phyloP scores from a whole-genome alignment of 139 green algal genomes.

The Picocystis salinarum region DNA sequence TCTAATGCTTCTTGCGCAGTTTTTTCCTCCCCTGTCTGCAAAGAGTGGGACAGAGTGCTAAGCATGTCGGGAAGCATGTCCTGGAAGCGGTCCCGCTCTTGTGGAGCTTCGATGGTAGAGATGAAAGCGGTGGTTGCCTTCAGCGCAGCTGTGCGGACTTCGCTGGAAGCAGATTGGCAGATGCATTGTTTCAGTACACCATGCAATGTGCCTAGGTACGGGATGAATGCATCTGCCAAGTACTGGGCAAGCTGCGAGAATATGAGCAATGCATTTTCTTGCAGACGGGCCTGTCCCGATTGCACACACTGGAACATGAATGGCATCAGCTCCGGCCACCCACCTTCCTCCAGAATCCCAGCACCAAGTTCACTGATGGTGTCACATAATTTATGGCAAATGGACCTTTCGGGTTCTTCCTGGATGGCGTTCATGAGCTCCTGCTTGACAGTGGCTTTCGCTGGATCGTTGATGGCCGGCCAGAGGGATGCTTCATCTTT shows the following conservation, averaged over 20 bases:
- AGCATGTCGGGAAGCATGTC: conserved; percentile 64
- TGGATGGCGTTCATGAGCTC: conserved; percentile 29
- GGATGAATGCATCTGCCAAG: conserved; percentile 34
- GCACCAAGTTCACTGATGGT: conserved; percentile 2
- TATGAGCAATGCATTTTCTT: conserved; percentile 19
- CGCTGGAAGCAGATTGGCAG: background rate
- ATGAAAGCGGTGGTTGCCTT: conserved; percentile 49
- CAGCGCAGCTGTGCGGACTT: conserved; percentile 54
- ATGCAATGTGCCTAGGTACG: conserved; percentile 23
- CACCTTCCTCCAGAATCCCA: conserved; percentile 1
- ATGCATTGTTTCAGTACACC: conserved; percentile 15
- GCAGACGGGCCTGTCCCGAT: conserved; percentile 12
- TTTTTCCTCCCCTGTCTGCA: conserved; percentile 46
- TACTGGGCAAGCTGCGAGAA: conserved; percentile 53
- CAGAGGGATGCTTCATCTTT: conserved; percentile 53
- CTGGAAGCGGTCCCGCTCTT: conserved; percentile 51
- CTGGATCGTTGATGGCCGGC: conserved; percentile 22
- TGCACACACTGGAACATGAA: conserved; percentile 68
- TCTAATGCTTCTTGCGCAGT: conserved; percentile 68
- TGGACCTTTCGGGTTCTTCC: conserved; percentile 6
- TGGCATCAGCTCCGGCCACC: conserved; percentile 85
- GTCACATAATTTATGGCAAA: background rate
- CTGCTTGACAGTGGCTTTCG: conserved; percentile 37
- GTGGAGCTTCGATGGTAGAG: conserved; percentile 34
- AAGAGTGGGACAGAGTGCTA: conserved; percentile 25